Evolutionary conservation across 2,329 filamentous ascomycete species (phyloP), one percentile per base, ranked within the genome.

Genomic region (Salinomyces thailandicus): DNA sequence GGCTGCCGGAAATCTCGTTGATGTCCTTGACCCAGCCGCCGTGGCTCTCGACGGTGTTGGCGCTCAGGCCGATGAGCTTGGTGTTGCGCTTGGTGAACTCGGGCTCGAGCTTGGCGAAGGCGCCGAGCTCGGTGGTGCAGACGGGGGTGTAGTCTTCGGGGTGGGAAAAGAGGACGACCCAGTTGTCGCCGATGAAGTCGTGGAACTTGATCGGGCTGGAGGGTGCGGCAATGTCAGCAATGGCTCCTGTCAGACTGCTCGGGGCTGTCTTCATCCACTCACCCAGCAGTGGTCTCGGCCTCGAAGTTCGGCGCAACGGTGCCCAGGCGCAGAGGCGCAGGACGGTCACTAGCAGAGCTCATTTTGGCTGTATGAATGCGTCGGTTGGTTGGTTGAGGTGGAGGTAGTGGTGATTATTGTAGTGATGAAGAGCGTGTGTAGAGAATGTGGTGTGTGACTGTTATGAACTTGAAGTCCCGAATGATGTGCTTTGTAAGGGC

Each of bases 91-190:
- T 75, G 53, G 66, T 68, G 63, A 78, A 77, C 58, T 77, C 73
- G 13, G 71, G 71, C 62, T 77, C 72, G 47, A 77, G 68, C 60
- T 75, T 75, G 27, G 73, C 72, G 55, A 77, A 77, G 22, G 73
- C 73, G 42, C 73, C 74, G 33, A 77, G 66, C 62, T 77, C 73
- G 35, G 73, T 78, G 39, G 74, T 77, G 66, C 74, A 74, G 45
- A 42, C 70, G 33, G 70, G 70, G 5, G 71, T 74, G 62, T 71
- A 73, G 57, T 71, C 67, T 50, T 69, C 77, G 29, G 78, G 77
- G 64, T 82, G 77, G 30, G 77, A 81, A 70, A 82, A 82, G 48
- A 82, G 69, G 45, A 82, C 68, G 42, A 77, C 73, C 77, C 77
- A 82, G 50, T 69, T 75, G 65, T 79, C 68, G 52, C 75, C 77